phyloP scores from a whole-genome alignment of 2,329 filamentous ascomycete genomes.

The Periconia macrospinosa region DNA sequence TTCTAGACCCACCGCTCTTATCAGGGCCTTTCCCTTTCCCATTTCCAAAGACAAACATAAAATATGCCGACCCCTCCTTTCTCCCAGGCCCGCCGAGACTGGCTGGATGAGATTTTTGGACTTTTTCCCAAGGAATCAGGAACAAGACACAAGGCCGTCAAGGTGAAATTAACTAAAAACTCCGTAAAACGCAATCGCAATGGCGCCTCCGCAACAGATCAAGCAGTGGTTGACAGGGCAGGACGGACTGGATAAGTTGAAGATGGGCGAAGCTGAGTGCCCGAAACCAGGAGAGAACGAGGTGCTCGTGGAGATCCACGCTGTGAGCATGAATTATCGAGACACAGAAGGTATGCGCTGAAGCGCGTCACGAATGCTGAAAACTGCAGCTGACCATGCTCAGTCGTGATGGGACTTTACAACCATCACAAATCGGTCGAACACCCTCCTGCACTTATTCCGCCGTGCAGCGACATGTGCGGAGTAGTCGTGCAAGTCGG shows the following conservation, averaged over 20 bases:
- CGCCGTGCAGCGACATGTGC: constrained; percentile 72
- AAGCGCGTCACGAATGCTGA: not conserved
- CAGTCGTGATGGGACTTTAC: constrained; percentile 68
- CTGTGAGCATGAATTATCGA: constrained; percentile 59
- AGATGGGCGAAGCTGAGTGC: constrained; percentile 35
- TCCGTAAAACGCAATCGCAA: constrained; percentile 8
- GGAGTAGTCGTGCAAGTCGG: constrained; percentile 60
- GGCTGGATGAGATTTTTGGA: constrained; percentile 35
- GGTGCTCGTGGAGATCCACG: constrained; percentile 55
- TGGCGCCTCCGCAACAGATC: constrained; percentile 31
- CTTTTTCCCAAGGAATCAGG: constrained; percentile 20
- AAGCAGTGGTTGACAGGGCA: constrained; percentile 48
- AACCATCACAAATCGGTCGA: constrained; percentile 63
- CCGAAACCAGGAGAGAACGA: constrained; percentile 43
- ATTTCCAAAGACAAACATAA: not conserved
- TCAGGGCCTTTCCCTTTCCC: not conserved
- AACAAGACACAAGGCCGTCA: constrained; percentile 9
- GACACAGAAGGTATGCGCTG: constrained; percentile 48
- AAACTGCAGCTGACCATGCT: not conserved
- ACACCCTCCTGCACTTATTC: constrained; percentile 53
- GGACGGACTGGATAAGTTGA: constrained; percentile 47
- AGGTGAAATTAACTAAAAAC: not conserved
- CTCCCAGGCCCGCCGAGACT: constrained; percentile 38
- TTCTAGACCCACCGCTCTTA: not conserved
- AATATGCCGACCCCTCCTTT: constrained; percentile 41